These are phyloP conservation scores for Cyberlindnera meyerae DNA, from an alignment of 805 yeast species.

Conservation along the genomic window DNA sequence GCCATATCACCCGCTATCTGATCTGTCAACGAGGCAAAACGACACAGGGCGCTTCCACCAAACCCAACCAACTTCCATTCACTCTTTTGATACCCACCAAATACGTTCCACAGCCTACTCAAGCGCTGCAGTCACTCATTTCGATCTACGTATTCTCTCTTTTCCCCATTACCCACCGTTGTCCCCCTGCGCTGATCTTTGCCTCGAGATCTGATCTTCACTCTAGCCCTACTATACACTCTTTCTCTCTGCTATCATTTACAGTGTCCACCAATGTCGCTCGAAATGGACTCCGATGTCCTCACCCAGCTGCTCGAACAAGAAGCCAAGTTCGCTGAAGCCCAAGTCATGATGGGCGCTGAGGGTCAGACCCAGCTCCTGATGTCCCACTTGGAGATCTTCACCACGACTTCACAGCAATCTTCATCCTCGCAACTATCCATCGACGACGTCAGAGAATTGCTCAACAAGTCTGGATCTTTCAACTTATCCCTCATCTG, in stretches of 20 bases:
- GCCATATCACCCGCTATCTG: too few species aligned
- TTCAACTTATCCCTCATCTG: slow-evolving; percentile 24
- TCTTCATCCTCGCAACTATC: slow-evolving; percentile 26
- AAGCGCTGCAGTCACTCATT: slow-evolving; percentile 8
- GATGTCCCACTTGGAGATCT: slow-evolving; percentile 10
- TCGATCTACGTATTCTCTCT: too few species aligned
- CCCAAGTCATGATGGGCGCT: slow-evolving; percentile 3
- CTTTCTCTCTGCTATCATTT: too few species aligned
- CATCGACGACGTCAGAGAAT: slow-evolving; percentile 19
- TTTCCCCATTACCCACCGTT: too few species aligned
- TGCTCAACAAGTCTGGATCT: slow-evolving; percentile 21
- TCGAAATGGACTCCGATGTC: slow-evolving; percentile 14
- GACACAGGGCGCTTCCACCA: background rate
- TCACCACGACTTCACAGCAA: slow-evolving; percentile 6
- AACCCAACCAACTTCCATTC: background rate
- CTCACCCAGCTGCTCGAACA: slow-evolving; percentile 21
- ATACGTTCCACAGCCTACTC: slow-evolving; percentile 4
- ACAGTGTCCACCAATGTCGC: too few species aligned
- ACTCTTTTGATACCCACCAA: background rate
- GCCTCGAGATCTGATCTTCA: too few species aligned
- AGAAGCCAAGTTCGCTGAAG: slow-evolving; percentile 14
- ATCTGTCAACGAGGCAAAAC: too few species aligned
- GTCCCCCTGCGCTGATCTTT: too few species aligned
- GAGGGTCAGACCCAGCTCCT: slow-evolving; percentile 11
- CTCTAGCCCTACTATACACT: too few species aligned